Percentiles rank a stretch among this genome's conserved stretches.
phyloP scores from a whole-genome alignment of 2,329 filamentous ascomycete species.

The Ceratocystis variospora region DNA sequence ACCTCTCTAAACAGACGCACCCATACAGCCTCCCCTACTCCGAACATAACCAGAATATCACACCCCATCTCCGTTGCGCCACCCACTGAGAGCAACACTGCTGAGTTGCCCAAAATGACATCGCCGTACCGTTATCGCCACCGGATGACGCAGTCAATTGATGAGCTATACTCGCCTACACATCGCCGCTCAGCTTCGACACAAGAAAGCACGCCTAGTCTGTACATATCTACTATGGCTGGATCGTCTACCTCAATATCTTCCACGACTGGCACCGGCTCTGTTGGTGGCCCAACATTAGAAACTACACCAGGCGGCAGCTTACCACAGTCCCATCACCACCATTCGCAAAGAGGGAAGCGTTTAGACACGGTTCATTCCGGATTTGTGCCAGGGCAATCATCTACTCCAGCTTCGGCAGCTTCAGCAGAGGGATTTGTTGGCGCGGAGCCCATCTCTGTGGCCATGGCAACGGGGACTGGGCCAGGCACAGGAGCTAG shows the following conservation, averaged over 20 bases:
- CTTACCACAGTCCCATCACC: neutral
- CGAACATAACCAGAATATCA: neutral
- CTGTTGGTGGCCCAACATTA: conserved; percentile 21
- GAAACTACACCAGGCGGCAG: neutral
- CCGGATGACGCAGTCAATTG: conserved; percentile 42
- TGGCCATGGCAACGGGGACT: neutral
- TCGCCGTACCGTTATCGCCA: conserved; percentile 29
- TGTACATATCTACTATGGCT: neutral
- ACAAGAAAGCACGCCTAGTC: conserved; percentile 23
- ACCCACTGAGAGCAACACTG: neutral
- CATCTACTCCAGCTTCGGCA: neutral
- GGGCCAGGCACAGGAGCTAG: neutral
- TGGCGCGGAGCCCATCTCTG: neutral
- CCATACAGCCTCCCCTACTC: neutral
- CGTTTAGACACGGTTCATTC: neutral
- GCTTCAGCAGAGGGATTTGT: neutral
- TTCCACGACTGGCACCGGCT: conserved; percentile 22
- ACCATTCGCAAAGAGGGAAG: neutral
- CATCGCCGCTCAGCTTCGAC: conserved; percentile 10
- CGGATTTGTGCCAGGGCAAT: neutral
- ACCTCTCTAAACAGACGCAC: neutral
- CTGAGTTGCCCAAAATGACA: conserved; percentile 12
- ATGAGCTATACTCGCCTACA: conserved; percentile 36
- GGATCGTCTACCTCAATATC: conserved; percentile 14
- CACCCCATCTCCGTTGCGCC: neutral